Conservation (phyloP, 148 eudicot genomes). For the Persicaria maculosa region DNA sequence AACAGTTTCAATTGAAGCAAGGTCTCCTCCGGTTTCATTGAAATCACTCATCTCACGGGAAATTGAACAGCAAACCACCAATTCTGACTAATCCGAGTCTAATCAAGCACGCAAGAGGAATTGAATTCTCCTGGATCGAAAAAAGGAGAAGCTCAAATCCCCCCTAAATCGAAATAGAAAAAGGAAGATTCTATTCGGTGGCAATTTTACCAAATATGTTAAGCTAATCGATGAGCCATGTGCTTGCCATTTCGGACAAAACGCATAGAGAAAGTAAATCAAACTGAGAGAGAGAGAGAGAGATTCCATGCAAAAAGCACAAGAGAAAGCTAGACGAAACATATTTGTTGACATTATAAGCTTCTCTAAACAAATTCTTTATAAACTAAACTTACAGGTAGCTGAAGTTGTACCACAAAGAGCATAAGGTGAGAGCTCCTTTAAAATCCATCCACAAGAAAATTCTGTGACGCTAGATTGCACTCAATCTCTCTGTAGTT, state of each 20-base stretch:
- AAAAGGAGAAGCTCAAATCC: slow-evolving; percentile 7
- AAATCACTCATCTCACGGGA: background rate
- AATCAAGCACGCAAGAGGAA: background rate
- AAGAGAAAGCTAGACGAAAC: background rate
- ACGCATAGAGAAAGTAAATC: background rate
- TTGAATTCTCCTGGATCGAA: background rate
- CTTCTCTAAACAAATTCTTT: background rate
- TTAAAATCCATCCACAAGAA: background rate
- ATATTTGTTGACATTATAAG: too few relatives aligned
- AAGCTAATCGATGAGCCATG: slow-evolving; percentile 5
- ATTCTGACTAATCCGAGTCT: background rate
- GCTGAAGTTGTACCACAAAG: background rate
- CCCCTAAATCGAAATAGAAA: slow-evolving; percentile 8
- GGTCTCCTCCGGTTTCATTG: background rate
- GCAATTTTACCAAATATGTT: slow-evolving; percentile 7
- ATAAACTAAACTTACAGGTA: background rate
- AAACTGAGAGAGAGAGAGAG: background rate
- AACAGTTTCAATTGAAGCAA: slow-evolving; percentile 3
- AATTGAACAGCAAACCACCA: background rate
- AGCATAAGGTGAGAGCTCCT: background rate
- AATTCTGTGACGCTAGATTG: background rate
- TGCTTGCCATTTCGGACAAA: background rate
- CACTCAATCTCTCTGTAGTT: background rate
- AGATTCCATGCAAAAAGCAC: slow-evolving; percentile 12
- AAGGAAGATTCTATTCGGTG: slow-evolving; percentile 8